Evolutionary conservation across 805 yeast genomes (phyloP).

Genomic region (Candida easanensis): DNA sequence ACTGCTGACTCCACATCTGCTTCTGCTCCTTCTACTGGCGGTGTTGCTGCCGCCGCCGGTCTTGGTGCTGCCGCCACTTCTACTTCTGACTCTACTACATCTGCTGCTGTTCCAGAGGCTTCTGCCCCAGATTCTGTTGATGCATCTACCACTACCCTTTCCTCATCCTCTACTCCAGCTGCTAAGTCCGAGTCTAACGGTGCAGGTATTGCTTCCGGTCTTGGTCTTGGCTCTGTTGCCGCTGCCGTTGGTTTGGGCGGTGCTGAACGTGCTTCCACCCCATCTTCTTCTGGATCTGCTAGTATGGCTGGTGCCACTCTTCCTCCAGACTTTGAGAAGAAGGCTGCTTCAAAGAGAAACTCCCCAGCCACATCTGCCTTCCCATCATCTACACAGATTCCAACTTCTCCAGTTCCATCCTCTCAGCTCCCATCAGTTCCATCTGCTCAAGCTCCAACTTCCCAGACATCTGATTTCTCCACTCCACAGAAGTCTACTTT

Average conservation of each 20-base stretch:
- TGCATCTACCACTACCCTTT: background rate
- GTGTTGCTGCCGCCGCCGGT: conserved; percentile 2
- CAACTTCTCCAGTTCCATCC: no score
- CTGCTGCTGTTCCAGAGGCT: conserved; percentile 2
- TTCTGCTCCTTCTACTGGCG: conserved; percentile 5
- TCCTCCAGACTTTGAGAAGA: conserved; percentile 28
- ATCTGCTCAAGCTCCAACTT: background rate
- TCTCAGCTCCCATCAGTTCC: no score
- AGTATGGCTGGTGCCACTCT: conserved; percentile 24
- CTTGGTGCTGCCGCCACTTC: conserved; percentile 1
- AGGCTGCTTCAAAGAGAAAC: conserved; percentile 2
- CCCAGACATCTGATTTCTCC: conserved; percentile 7
- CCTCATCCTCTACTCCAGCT: background rate
- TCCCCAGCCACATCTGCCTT: background rate
- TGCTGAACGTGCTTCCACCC: conserved; percentile 6
- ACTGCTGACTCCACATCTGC: conserved; percentile 9
- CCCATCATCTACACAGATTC: no score
- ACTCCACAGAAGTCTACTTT: conserved; percentile 7
- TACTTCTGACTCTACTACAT: background rate
- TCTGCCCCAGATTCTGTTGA: background rate
- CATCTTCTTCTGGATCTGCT: conserved; percentile 12
- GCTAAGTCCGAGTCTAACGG: background rate
- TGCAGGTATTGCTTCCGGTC: background rate
- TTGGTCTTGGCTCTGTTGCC: conserved; percentile 4
- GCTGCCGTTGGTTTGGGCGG: conserved; percentile 4